A percentile compares a stretch with the other conserved stretches of the same genome.
These are phyloP conservation scores for Sphaceloma murrayae DNA, from an alignment of 2,329 filamentous ascomycete genomes.

Conservation along the genomic window DNA sequence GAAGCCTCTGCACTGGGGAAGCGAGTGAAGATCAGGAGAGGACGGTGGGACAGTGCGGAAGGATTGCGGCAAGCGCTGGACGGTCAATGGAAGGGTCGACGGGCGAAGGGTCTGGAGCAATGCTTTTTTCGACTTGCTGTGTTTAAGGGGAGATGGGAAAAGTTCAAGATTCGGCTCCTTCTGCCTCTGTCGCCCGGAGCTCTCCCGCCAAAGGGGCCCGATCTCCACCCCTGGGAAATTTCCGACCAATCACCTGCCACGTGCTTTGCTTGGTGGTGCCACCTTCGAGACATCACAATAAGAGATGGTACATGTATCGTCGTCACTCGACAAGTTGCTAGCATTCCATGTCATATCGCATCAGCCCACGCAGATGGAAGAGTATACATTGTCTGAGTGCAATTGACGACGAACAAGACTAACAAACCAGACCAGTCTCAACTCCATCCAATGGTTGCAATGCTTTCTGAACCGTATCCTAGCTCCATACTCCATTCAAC, in stretches of 20 bases:
- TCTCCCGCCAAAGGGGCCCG: no score
- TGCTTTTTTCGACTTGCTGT: conserved; percentile 2
- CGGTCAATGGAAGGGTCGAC: no score
- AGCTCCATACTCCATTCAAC: conserved; percentile 5
- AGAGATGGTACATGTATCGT: not conserved
- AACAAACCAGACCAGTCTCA: no score
- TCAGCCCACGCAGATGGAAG: no score
- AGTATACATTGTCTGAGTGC: no score
- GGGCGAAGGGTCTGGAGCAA: not conserved
- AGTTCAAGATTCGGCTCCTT: conserved; percentile 11
- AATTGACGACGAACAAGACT: no score
- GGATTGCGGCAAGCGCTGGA: not conserved
- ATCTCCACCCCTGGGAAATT: no score
- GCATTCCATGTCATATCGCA: no score
- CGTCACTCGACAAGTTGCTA: not conserved
- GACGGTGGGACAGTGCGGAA: not conserved
- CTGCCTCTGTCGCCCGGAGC: no score
- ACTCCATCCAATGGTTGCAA: not conserved
- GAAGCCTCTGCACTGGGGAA: not conserved
- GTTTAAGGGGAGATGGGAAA: conserved; percentile 3
- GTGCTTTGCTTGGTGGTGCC: conserved; percentile 6
- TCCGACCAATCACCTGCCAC: conserved; percentile 8
- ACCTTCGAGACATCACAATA: not conserved
- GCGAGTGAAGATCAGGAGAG: not conserved
- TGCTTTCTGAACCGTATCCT: not conserved